phyloP scores from a whole-genome alignment of 495 filamentous ascomycete species.

The Podospora conica region DNA sequence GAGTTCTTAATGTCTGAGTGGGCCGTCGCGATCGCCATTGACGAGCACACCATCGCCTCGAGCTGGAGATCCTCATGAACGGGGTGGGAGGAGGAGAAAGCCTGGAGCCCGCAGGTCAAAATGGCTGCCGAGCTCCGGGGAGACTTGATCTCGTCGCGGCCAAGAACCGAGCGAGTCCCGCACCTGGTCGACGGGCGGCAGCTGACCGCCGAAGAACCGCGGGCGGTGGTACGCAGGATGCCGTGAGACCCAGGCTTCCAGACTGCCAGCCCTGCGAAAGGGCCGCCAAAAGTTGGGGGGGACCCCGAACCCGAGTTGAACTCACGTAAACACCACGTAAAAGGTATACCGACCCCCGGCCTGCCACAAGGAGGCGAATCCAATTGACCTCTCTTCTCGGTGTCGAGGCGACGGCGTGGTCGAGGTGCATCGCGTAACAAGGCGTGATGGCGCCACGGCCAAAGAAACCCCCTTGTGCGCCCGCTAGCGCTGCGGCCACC shows the following conservation, averaged over 20 bases:
- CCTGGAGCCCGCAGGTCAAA: background rate
- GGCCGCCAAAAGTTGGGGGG: constrained; percentile 17
- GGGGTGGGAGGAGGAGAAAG: constrained; percentile 1
- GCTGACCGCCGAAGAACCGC: constrained; percentile 4
- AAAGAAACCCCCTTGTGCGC: constrained; percentile 5
- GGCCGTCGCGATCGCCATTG: constrained; percentile 2
- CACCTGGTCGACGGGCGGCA: background rate
- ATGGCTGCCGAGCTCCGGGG: constrained; percentile 4
- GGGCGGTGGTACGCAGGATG: background rate
- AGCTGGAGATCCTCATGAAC: constrained; percentile 14
- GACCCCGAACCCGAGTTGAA: background rate
- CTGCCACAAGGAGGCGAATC: constrained; percentile 5
- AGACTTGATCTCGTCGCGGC: background rate
- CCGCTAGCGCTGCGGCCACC: constrained; percentile 14
- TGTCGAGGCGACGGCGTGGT: background rate
- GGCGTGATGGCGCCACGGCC: constrained; percentile 23
- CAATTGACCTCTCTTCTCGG: background rate
- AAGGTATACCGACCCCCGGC: background rate
- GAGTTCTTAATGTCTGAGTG: constrained; percentile 1
- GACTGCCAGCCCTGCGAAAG: constrained; percentile 5
- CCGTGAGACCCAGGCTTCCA: constrained; percentile 15
- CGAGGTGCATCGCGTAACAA: constrained; percentile 20
- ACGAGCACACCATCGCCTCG: constrained; percentile 12
- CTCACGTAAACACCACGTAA: constrained; percentile 27
- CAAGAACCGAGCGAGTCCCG: background rate